Conservation (phyloP, 1,139 yeast genomes). For the Pichia sp. region DNA sequence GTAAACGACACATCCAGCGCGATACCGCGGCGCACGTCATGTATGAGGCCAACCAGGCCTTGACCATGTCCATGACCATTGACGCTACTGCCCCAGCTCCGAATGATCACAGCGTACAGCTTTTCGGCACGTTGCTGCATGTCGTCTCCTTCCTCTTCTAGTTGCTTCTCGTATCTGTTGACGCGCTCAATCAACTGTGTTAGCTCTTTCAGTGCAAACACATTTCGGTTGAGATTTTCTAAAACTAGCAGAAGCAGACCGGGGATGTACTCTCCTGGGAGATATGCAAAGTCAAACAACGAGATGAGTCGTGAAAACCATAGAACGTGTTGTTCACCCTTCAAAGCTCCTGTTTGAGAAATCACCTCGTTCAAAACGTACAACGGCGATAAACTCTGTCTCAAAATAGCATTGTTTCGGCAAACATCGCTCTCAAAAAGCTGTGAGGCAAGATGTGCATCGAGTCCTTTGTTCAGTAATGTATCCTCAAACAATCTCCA, state of each 20-base stretch:
- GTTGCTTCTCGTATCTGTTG: conserved; percentile 18
- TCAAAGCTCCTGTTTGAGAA: not conserved
- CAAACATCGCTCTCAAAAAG: conserved; percentile 4
- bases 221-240: conserved; percentile 16
- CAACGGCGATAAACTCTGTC: conserved; percentile 25
- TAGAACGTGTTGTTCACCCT: conserved; percentile 13
- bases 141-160: conserved; percentile 10
- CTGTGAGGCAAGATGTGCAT: conserved; percentile 33
- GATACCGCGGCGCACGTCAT: conserved; percentile 6
- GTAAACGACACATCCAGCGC: conserved; percentile 9
- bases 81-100: not conserved
- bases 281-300: conserved; percentile 54
- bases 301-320: conserved; percentile 36
- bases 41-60: too few species aligned
- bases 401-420: conserved; percentile 16
- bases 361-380: conserved; percentile 18
- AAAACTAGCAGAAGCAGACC: conserved; percentile 33
- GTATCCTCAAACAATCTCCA: conserved; percentile 48
- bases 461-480: conserved; percentile 43
- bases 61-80: too few species aligned
- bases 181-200: conserved; percentile 20
- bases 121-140: conserved; percentile 8
- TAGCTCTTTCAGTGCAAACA: conserved; percentile 17
- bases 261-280: conserved; percentile 54
- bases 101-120: conserved; percentile 12